A percentile compares a stretch with the other conserved stretches of the same genome.
Evolutionary conservation across 768 basidiomycete species (phyloP).

Genomic region (Glaciozyma martinii): DNA sequence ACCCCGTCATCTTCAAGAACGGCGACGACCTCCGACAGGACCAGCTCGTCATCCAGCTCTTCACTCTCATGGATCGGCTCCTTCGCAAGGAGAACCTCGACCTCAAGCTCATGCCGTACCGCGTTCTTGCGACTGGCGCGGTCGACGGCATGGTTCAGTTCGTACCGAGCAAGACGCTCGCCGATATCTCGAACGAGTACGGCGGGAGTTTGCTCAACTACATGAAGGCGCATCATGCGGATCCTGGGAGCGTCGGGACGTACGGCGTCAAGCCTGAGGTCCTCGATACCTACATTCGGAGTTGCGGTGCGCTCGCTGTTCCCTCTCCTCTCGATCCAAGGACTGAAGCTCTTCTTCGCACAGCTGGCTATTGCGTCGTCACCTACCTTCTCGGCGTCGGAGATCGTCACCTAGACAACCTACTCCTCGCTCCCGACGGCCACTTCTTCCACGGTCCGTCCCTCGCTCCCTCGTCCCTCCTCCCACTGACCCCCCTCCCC

Average conservation of each 20-base stretch:
- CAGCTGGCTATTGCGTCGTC: slow-evolving; percentile 95
- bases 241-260: slow-evolving; percentile 89
- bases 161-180: slow-evolving; percentile 90
- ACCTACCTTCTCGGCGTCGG: slow-evolving; percentile 95
- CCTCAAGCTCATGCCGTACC: slow-evolving; percentile 79
- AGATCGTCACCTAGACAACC: slow-evolving; percentile 91
- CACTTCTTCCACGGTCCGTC: slow-evolving; percentile 92
- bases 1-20: slow-evolving; percentile 95
- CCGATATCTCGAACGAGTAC: slow-evolving; percentile 79
- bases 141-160: slow-evolving; percentile 94
- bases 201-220: slow-evolving; percentile 70
- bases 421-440: slow-evolving; percentile 85
- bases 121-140: slow-evolving; percentile 83
- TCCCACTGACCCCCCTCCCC: not conserved
- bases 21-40: slow-evolving; percentile 98
- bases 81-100: slow-evolving; percentile 91
- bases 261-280: slow-evolving; percentile 90
- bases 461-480: not conserved
- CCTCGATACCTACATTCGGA: slow-evolving; percentile 90
- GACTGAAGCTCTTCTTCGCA: slow-evolving; percentile 3
- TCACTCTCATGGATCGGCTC: slow-evolving; percentile 92
- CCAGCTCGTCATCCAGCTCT: slow-evolving; percentile 94
- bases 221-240: slow-evolving; percentile 72
- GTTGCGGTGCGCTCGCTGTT: slow-evolving; percentile 64
- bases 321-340: not conserved